Evolutionary conservation across 768 basidiomycete genomes (phyloP).

Genomic region (Boletus vermiculosoides): DNA sequence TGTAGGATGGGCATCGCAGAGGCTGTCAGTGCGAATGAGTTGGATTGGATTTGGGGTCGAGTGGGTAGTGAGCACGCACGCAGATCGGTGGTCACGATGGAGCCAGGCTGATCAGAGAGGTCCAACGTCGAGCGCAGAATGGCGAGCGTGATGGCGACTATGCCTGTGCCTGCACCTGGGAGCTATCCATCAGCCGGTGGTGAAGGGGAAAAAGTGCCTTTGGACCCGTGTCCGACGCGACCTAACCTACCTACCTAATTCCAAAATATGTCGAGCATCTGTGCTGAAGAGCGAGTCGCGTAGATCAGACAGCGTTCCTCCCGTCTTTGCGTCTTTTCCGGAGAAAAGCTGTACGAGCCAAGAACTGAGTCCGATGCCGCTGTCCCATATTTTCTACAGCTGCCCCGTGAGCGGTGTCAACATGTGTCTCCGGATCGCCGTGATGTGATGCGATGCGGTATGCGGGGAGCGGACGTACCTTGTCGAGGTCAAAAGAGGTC

Average conservation of each 20-base stretch:
- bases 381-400: constrained; percentile 93
- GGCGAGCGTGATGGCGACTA: constrained; percentile 69
- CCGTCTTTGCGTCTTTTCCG: background rate
- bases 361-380: constrained; percentile 80
- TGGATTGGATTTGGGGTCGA: background rate
- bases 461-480: constrained; percentile 48
- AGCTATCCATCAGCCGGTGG: background rate
- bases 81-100: constrained; percentile 70
- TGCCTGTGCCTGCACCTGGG: constrained; percentile 83
- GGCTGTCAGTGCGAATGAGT: constrained; percentile 41
- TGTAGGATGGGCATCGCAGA: constrained; percentile 80
- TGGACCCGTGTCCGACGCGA: background rate
- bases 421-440: background rate
- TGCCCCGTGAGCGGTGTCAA: constrained; percentile 13
- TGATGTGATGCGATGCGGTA: background rate
- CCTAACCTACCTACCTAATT: constrained; percentile 60
- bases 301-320: constrained; percentile 17
- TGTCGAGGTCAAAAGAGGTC: constrained; percentile 90
- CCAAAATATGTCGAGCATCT: constrained; percentile 49
- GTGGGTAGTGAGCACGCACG: constrained; percentile 42
- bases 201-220: background rate
- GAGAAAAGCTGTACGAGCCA: constrained; percentile 56
- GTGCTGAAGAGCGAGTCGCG: constrained; percentile 41
- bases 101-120: constrained; percentile 19
- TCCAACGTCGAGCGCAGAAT: constrained; percentile 46